These are phyloP conservation scores for Fomitopsis betulina DNA, from an alignment of 1,284 basidiomycete species.

Conservation along the genomic window DNA sequence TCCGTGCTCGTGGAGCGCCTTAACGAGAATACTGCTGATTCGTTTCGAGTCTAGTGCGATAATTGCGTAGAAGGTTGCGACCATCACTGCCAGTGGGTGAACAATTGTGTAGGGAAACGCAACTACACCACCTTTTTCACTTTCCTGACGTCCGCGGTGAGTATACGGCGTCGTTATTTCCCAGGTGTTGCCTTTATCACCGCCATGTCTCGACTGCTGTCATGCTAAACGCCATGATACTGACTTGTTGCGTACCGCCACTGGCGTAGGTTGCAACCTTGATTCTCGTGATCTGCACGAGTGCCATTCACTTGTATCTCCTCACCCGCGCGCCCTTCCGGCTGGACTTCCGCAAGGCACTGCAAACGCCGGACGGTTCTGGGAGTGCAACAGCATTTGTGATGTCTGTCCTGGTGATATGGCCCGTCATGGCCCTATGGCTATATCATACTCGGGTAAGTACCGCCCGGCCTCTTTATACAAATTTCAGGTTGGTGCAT, in stretches of 20 bases:
- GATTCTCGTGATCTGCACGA: slow-evolving; percentile 75
- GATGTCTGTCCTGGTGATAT: slow-evolving; percentile 66
- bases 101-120: slow-evolving; percentile 88
- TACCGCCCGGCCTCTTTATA: slow-evolving; percentile 9
- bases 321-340: slow-evolving; percentile 45
- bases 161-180: slow-evolving; percentile 26
- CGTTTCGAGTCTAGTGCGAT: slow-evolving; percentile 65
- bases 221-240: background rate
- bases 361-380: slow-evolving; percentile 45
- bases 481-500: background rate
- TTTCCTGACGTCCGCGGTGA: slow-evolving; percentile 68
- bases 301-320: slow-evolving; percentile 76
- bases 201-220: background rate
- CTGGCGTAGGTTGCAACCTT: slow-evolving; percentile 58
- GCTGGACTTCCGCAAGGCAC: slow-evolving; percentile 52
- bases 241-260: background rate
- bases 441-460: slow-evolving; percentile 82
- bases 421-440: slow-evolving; percentile 76
- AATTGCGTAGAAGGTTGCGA: slow-evolving; percentile 91
- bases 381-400: slow-evolving; percentile 80
- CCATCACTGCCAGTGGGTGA: slow-evolving; percentile 94
- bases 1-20: slow-evolving; percentile 29
- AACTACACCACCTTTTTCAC: slow-evolving; percentile 90
- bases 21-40: background rate
- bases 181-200: background rate